Evolutionary conservation across 169 alveolate genomes (phyloP).

Genomic region (Eimeria necatrix): DNA sequence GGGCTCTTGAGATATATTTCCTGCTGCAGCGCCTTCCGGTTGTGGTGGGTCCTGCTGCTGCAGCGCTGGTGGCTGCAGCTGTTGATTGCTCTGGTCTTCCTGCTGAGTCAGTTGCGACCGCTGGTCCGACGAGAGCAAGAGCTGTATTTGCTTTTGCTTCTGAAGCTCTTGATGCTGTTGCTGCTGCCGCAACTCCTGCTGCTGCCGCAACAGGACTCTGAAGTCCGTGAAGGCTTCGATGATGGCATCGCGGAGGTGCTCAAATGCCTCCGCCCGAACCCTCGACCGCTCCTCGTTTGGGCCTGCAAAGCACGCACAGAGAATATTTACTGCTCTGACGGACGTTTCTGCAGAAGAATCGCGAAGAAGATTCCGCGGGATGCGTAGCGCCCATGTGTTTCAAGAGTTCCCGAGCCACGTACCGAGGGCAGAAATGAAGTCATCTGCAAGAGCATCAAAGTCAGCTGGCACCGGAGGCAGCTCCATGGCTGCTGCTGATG

Average conservation of each 20-base stretch:
- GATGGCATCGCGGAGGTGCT: conserved; percentile 70
- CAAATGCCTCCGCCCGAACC: conserved; percentile 68
- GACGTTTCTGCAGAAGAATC: not conserved
- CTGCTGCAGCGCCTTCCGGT: conserved; percentile 29
- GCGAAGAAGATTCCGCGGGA: not conserved
- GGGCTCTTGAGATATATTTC: not conserved
- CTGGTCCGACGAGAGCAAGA: not conserved
- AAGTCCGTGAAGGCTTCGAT: conserved; percentile 69
- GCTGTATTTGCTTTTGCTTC: conserved; percentile 2
- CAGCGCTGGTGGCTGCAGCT: not conserved
- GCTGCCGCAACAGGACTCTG: conserved; percentile 65
- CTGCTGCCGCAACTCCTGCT: conserved; percentile 64
- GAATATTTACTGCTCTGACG: not conserved
- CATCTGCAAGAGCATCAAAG: conserved; percentile 67
- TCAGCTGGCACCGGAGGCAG: conserved; percentile 63
- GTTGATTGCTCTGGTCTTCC: not conserved
- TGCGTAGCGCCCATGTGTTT: not conserved
- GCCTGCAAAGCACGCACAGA: conserved; percentile 47
- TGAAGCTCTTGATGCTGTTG: conserved; percentile 43
- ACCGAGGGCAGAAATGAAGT: conserved; percentile 66
- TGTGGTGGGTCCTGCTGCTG: conserved; percentile 53
- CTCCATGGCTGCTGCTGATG: conserved; percentile 69
- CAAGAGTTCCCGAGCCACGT: not conserved
- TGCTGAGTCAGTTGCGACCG: conserved; percentile 33
- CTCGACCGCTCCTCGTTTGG: conserved; percentile 71